Conservation (phyloP, 1,139 yeast genomes). For the Yamadazyma trypodendri region DNA sequence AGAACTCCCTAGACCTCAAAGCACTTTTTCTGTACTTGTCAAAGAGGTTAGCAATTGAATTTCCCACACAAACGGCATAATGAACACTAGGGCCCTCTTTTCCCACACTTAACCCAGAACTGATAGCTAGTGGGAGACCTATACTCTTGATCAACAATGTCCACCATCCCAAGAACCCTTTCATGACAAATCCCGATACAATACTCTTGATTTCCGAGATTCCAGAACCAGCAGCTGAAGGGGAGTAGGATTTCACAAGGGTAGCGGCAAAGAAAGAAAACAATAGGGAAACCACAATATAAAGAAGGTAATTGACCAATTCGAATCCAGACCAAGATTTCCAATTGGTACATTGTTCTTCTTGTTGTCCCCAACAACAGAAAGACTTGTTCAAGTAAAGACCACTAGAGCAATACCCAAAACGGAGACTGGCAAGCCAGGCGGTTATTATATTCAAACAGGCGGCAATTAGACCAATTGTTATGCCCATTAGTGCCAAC, state of each 20-base stretch:
- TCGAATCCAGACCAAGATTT: slow-evolving; percentile 47
- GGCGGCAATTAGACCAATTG: slow-evolving; percentile 83
- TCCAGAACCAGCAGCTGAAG: slow-evolving; percentile 95
- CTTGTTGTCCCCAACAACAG: slow-evolving; percentile 74
- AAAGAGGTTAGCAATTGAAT: slow-evolving; percentile 58
- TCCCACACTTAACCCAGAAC: slow-evolving; percentile 78
- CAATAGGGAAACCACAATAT: slow-evolving; percentile 55
- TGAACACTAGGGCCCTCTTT: slow-evolving; percentile 88
- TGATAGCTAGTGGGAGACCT: slow-evolving; percentile 83
- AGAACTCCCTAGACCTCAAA: slow-evolving; percentile 52
- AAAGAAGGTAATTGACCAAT: slow-evolving; percentile 54
- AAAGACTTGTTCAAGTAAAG: slow-evolving; percentile 72
- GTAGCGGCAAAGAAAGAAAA: slow-evolving; percentile 68
- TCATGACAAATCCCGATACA: slow-evolving; percentile 83
- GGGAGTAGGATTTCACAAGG: slow-evolving; percentile 71
- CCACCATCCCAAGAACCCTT: slow-evolving; percentile 71
- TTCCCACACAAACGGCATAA: slow-evolving; percentile 81
- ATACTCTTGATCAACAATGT: slow-evolving; percentile 75
- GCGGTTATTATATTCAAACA: slow-evolving; percentile 78
- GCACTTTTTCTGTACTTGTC: slow-evolving; percentile 44
- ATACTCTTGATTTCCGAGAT: slow-evolving; percentile 95
- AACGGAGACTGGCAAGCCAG: slow-evolving; percentile 75
- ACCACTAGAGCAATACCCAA: slow-evolving; percentile 72
- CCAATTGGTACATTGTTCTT: slow-evolving; percentile 55
- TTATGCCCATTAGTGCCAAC: slow-evolving; percentile 68